These are phyloP conservation scores for Peronospora destructor DNA, from an alignment of 352 stramenopile species.

Conservation along the genomic window DNA sequence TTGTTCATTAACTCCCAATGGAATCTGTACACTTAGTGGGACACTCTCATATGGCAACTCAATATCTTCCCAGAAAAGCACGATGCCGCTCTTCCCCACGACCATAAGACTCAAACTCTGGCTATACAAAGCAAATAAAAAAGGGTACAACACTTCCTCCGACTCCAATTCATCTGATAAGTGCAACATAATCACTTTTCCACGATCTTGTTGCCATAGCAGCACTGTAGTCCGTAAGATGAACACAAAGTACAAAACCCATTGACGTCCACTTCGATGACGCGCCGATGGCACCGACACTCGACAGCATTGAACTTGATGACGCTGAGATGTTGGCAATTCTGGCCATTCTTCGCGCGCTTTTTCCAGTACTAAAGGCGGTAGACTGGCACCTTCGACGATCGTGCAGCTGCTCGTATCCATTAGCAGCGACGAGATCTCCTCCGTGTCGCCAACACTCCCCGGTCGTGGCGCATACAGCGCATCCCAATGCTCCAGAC, in stretches of 20 bases:
- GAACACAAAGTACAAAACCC: conserved; percentile 52
- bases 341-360: conserved; percentile 36
- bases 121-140: conserved; percentile 60
- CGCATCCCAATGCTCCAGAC: conserved; percentile 37
- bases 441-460: conserved; percentile 5
- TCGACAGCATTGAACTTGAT: conserved; percentile 29
- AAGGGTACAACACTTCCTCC: conserved; percentile 48
- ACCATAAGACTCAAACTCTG: conserved; percentile 65
- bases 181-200: conserved; percentile 40
- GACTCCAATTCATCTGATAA: conserved; percentile 50
- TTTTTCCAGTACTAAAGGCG: conserved; percentile 38
- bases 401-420: conserved; percentile 54
- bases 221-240: conserved; percentile 50
- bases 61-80: conserved; percentile 82
- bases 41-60: conserved; percentile 71
- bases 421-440: conserved; percentile 31
- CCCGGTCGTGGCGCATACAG: conserved; percentile 15
- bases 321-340: conserved; percentile 8
- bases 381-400: conserved; percentile 36
- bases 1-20: conserved; percentile 41
- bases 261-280: conserved; percentile 43
- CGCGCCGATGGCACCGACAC: conserved; percentile 38
- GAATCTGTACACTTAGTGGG: conserved; percentile 73
- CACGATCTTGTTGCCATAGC: conserved; percentile 55
- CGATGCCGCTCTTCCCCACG: conserved; percentile 48